These are phyloP conservation scores for Plasmodium vivax DNA, from an alignment of 169 alveolate genomes.

Conservation along the genomic window DNA sequence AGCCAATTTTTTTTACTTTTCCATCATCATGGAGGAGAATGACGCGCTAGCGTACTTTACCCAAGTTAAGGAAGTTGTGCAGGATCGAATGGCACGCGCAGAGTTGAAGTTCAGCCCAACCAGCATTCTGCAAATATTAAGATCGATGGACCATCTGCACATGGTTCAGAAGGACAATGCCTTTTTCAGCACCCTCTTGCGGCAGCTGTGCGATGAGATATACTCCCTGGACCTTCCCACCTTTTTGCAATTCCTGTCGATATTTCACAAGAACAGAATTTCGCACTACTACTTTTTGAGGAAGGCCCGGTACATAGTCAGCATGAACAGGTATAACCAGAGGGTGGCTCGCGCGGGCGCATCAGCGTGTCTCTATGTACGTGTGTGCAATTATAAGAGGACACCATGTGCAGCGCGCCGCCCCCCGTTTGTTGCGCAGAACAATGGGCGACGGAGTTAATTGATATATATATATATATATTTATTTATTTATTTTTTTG, in stretches of 20 bases:
- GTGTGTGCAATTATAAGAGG: background rate
- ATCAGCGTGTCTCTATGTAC: background rate
- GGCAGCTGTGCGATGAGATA: conserved; percentile 39
- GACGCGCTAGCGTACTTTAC: conserved; percentile 14
- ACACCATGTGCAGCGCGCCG: background rate
- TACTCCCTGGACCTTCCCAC: conserved; percentile 15
- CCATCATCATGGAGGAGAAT: conserved; percentile 27
- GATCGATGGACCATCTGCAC: conserved; percentile 28
- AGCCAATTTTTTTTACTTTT: conserved; percentile 51
- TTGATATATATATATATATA: background rate
- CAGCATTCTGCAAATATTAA: conserved; percentile 38
- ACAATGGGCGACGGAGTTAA: background rate
- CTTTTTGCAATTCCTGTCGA: conserved; percentile 9
- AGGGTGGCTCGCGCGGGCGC: background rate
- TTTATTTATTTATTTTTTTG: background rate
- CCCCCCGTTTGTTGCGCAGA: background rate
- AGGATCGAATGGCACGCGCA: conserved; percentile 14
- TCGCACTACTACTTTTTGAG: conserved; percentile 50
- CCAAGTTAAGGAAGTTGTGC: conserved; percentile 18
- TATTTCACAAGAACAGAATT: conserved; percentile 50
- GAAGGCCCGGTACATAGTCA: conserved; percentile 27
- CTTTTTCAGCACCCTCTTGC: conserved; percentile 14
- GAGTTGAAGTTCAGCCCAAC: conserved; percentile 31
- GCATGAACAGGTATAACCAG: conserved; percentile 57
- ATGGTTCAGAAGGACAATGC: conserved; percentile 2